A percentile compares a stretch with the other conserved stretches of the same genome.
These are phyloP conservation scores for Podospora sp. DNA, from an alignment of 495 filamentous ascomycete species.

Conservation along the genomic window DNA sequence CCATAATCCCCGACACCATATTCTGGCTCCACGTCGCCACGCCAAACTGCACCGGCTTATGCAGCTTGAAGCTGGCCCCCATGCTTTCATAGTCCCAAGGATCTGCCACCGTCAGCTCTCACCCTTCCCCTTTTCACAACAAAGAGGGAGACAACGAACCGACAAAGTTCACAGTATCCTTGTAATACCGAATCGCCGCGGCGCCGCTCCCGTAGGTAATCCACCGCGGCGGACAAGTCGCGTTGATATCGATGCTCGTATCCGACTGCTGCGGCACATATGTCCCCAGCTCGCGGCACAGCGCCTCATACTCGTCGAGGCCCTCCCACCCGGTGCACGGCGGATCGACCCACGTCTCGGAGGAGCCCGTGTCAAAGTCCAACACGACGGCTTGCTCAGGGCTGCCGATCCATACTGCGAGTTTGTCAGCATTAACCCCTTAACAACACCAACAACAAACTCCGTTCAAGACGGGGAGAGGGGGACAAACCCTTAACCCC, in stretches of 20 bases:
- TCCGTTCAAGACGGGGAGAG: not conserved
- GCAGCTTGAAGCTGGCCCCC: slow-evolving; percentile 4
- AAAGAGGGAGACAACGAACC: slow-evolving; percentile 12
- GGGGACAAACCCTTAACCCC: slow-evolving; percentile 19
- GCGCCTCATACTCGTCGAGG: slow-evolving; percentile 18
- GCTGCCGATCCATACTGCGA: slow-evolving; percentile 63
- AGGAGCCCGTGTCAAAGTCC: slow-evolving; percentile 75
- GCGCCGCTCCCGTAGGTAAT: slow-evolving; percentile 30
- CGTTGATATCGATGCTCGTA: slow-evolving; percentile 66
- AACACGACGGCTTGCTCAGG: slow-evolving; percentile 58
- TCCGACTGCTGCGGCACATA: slow-evolving; percentile 43
- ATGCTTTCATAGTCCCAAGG: not conserved
- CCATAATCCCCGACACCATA: slow-evolving; percentile 61
- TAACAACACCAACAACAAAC: not conserved
- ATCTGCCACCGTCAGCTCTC: slow-evolving; percentile 9
- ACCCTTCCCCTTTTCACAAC: not conserved
- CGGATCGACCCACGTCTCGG: slow-evolving; percentile 73
- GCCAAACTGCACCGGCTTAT: slow-evolving; percentile 32
- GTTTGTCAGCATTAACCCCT: not conserved
- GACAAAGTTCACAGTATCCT: slow-evolving; percentile 23
- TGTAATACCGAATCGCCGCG: slow-evolving; percentile 20
- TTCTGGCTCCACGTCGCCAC: slow-evolving; percentile 24
- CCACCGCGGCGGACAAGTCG: slow-evolving; percentile 60
- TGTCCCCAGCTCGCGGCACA: slow-evolving; percentile 22
- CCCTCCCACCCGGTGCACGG: slow-evolving; percentile 26